Conservation (phyloP, 1,284 basidiomycete genomes). For the Porphyrellus sp. region DNA sequence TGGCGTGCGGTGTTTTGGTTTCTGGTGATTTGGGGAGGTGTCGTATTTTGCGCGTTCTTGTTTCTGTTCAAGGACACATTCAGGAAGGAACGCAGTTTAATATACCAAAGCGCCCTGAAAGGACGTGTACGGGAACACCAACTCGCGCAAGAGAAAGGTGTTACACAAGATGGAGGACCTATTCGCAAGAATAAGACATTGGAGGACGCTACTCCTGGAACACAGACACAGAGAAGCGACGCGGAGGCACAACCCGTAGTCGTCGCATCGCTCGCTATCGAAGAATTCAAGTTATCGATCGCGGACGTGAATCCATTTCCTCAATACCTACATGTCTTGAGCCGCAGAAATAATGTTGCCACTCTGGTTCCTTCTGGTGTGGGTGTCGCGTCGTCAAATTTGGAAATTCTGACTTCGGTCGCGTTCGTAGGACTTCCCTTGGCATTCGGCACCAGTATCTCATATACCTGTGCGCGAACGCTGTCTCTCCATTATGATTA, state of each 20-base stretch:
- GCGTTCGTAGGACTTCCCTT: constrained; percentile 55
- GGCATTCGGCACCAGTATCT: constrained; percentile 64
- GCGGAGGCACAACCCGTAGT: constrained; percentile 21
- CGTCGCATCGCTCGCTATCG: constrained; percentile 38
- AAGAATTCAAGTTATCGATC: constrained; percentile 17
- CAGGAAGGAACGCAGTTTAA: constrained; percentile 69
- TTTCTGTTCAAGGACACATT: constrained; percentile 81
- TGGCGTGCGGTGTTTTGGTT: constrained; percentile 89
- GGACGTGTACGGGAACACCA: constrained; percentile 13
- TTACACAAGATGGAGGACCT: constrained; percentile 7
- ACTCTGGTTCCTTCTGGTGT: constrained; percentile 28
- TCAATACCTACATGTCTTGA: constrained; percentile 16
- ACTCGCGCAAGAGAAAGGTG: constrained; percentile 10
- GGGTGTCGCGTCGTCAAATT: background rate
- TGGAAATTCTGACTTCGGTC: constrained; percentile 61
- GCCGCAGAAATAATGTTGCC: constrained; percentile 19
- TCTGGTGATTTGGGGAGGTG: constrained; percentile 61
- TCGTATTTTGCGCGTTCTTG: constrained; percentile 57
- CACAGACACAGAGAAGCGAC: constrained; percentile 6
- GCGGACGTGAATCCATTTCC: constrained; percentile 26
- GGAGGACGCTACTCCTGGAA: background rate
- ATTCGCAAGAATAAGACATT: constrained; percentile 2
- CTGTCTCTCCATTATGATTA: constrained; percentile 65
- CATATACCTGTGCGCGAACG: constrained; percentile 73
- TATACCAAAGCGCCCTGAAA: constrained; percentile 65